phyloP scores from a whole-genome alignment of 495 filamentous ascomycete genomes.

The Lasiosphaeria miniovina region DNA sequence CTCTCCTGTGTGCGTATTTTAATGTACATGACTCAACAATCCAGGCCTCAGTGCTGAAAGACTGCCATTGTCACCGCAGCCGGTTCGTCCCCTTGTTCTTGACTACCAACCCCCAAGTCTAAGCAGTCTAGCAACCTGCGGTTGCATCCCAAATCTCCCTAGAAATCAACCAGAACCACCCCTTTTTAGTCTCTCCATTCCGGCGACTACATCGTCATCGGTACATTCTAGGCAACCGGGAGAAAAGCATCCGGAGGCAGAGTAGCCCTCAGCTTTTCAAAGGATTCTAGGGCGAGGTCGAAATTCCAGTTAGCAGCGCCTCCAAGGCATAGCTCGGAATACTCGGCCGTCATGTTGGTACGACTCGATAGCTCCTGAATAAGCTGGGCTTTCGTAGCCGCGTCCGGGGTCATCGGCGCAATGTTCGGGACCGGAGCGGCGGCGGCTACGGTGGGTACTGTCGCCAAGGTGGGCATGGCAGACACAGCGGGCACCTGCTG shows the following conservation, averaged over 20 bases:
- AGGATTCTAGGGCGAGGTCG: constrained; percentile 62
- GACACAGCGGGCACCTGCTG: constrained; percentile 3
- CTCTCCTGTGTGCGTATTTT: too few species aligned
- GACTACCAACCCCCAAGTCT: too few species aligned
- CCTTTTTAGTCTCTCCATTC: not conserved
- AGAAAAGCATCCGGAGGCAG: constrained; percentile 41
- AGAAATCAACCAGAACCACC: too few species aligned
- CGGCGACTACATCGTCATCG: not conserved
- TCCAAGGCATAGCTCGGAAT: constrained; percentile 66
- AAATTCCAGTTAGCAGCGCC: constrained; percentile 67
- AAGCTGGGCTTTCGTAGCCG: constrained; percentile 56
- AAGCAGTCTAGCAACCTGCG: too few species aligned
- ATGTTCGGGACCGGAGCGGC: not conserved
- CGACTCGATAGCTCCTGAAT: constrained; percentile 61
- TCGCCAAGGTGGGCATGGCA: not conserved
- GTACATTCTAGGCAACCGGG: constrained; percentile 10
- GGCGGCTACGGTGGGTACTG: not conserved
- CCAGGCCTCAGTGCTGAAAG: too few species aligned
- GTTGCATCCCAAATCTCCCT: too few species aligned
- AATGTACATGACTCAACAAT: too few species aligned
- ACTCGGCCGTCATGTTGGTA: constrained; percentile 70
- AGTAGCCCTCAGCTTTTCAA: constrained; percentile 54
- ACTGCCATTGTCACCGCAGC: too few species aligned
- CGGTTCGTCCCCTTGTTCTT: too few species aligned
- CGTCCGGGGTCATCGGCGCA: constrained; percentile 22